Evolutionary conservation across 805 yeast genomes (phyloP).

Genomic region (Saturnispora bothae): DNA sequence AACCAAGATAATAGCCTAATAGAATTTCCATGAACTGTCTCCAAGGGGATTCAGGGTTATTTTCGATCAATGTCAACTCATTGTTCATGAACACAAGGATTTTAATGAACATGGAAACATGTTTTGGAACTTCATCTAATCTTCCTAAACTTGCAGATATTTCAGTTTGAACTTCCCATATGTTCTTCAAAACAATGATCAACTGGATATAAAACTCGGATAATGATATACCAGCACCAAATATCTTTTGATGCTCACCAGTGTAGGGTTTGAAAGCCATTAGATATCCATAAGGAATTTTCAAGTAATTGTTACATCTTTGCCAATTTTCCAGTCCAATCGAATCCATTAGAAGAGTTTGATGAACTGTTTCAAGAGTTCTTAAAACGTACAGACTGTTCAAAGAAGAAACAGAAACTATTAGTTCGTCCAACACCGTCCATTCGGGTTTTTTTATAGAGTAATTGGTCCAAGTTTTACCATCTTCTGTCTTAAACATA

Average conservation of each 20-base stretch:
- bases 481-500: neutral
- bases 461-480: constrained; percentile 14
- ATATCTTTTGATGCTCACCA: constrained; percentile 5
- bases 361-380: constrained; percentile 13
- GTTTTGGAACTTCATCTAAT: constrained; percentile 20
- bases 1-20: constrained; percentile 19
- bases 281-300: constrained; percentile 15
- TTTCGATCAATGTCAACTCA: neutral
- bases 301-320: constrained; percentile 16
- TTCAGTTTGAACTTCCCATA: constrained; percentile 13
- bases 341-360: constrained; percentile 5
- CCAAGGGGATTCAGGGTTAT: neutral
- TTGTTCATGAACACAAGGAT: constrained; percentile 16
- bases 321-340: constrained; percentile 16
- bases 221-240: constrained; percentile 13
- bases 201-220: constrained; percentile 17
- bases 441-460: neutral
- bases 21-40: constrained; percentile 14
- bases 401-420: constrained; percentile 14
- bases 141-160: constrained; percentile 17
- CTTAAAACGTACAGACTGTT: constrained; percentile 13
- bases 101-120: constrained; percentile 14
- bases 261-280: constrained; percentile 12
- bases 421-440: constrained; percentile 19
- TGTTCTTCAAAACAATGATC: constrained; percentile 18